Base-by-base conservation (phyloP, 2,329 filamentous ascomycete species). In the Phaeosphaeriaceae sp. region DNA sequence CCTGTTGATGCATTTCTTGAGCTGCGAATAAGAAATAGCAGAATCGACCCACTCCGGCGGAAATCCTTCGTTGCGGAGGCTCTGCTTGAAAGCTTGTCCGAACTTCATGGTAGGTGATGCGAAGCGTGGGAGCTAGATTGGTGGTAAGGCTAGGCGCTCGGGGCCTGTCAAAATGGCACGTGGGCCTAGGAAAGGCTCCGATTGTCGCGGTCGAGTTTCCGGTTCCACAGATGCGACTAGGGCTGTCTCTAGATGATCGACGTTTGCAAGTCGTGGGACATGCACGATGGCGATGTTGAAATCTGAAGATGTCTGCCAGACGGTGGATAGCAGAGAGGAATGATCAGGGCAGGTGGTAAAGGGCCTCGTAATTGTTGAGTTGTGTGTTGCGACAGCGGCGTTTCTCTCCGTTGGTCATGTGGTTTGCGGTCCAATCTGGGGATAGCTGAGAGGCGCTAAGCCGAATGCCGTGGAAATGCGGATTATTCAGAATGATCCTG, bases 1-100 rank as follows among this genome's bases (percentile, higher is more conserved):
- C 73, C 89, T 89, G 74, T 94, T 94, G 73, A 97, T 89, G 78
- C 91, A 92, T 81, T 96, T 97, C 79, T 97, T 97, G 56, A 97
- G 85, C 77, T 93, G 87, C 47, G 89, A 86, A 76, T 97, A 97
- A 2, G 91, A 92, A 61, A 97, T 91, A 50, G 93, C 92, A 26
- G 88, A 89, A 47, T 90, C 84, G 50, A 93, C 79, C 86, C 85
- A 88, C 72, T 89, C 88, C 51, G 86, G 80, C 8, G 93, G 93
- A 74, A 93, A 97, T 64, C 86, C 90, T 83, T 92, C 90, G 64
- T 82, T 85, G 63, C 86, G 82, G 61, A 97, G 84, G 51, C 86
- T 85, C 68, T 89, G 86, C 73, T 89, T 88, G 75, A 93, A 95
- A 71, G 89, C 86, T 74, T 91, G 91, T 26, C 89, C 92, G 78